Evolutionary conservation across 78 protist genomes (phyloP), one percentile per base, ranked within the genome.

Genomic region (Cavenderia fasciculata): DNA sequence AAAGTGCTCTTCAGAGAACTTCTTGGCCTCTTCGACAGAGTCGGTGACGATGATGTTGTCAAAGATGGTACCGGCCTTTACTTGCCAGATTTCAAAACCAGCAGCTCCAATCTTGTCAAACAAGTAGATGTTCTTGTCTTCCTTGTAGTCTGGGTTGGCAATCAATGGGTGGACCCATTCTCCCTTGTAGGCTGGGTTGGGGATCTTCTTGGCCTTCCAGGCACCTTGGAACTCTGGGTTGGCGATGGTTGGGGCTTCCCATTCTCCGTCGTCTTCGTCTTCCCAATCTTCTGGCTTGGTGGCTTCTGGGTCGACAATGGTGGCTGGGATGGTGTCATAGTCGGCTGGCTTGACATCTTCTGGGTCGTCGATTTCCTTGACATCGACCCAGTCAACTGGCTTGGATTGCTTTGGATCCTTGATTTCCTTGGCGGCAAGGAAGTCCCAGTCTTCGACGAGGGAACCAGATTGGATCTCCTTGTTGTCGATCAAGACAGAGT

Each of bases 281-380:
- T 97, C 98, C 99, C 99, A 99, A 92, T 97, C 98, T 21, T 92
- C 99, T 29, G 99, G 99, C 94, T 96, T 97, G 57, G 8, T 56
- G 59, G 99, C 99, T n/a, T 87, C 95, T 27, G 96, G 96, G 85
- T 98, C 99, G 27, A 91, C 82, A 33, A 98, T 96, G 76, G 73
- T 56, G 76, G 95, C 96, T 47, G 98, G 97, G 57, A 79, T 86
- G 74, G 92, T 94, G 85, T 96, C 99, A 51, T 49, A 93, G 40
- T 69, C 98, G 10, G 56, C 98, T 49, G 99, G 99, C 92, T 98
- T 98, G 84, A 44, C 69, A 85, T 95, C 98, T 25, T 72, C 89
- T 54, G 98, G 98, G 59, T 98, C 98, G 46, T 84, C 97, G 61
- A 98, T 97, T 84, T 92, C 66, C 57, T 62, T 88, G 36, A 70